A percentile compares a stretch with the other conserved stretches of the same genome.
Evolutionary conservation across 192 early-diverging fungal genomes (phyloP).

Genomic region (Funneliformis mosseae): DNA sequence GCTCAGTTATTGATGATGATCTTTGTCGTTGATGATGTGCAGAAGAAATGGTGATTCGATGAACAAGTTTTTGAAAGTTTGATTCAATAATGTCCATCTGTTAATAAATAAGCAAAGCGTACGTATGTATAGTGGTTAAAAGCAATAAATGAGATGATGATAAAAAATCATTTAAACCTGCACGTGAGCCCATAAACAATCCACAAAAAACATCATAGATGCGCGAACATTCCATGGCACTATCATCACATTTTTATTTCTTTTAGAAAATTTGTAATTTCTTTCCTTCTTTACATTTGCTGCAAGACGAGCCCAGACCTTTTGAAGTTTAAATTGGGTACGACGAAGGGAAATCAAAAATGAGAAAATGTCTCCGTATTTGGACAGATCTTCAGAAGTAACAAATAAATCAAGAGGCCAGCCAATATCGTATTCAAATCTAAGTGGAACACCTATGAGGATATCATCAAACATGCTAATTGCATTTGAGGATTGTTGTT

Average conservation of each 20-base stretch:
- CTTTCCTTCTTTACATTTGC: conserved; percentile 43
- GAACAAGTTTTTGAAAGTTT: conserved; percentile 39
- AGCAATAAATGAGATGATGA: neutral
- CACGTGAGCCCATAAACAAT: conserved; percentile 70
- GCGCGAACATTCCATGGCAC: conserved; percentile 48
- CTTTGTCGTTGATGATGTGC: conserved; percentile 5
- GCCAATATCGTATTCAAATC: conserved; percentile 55
- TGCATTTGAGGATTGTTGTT: neutral
- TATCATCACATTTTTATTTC: neutral
- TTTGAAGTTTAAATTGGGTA: conserved; percentile 56
- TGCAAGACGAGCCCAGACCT: conserved; percentile 45
- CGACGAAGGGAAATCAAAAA: conserved; percentile 64
- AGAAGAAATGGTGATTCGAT: conserved; percentile 32
- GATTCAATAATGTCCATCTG: conserved; percentile 50
- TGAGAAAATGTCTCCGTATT: conserved; percentile 62
- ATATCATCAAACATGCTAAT: conserved; percentile 49
- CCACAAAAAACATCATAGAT: conserved; percentile 70
- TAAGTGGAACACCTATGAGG: conserved; percentile 53
- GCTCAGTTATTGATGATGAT: neutral
- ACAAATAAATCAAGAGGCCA: conserved; percentile 78
- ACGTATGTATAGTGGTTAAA: neutral
- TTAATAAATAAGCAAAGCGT: neutral
- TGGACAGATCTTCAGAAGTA: conserved; percentile 55
- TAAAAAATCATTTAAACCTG: conserved; percentile 53
- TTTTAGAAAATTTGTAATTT: conserved; percentile 2